Conservation (phyloP, 208 protist genomes). For the Trypanosoma avium region DNA sequence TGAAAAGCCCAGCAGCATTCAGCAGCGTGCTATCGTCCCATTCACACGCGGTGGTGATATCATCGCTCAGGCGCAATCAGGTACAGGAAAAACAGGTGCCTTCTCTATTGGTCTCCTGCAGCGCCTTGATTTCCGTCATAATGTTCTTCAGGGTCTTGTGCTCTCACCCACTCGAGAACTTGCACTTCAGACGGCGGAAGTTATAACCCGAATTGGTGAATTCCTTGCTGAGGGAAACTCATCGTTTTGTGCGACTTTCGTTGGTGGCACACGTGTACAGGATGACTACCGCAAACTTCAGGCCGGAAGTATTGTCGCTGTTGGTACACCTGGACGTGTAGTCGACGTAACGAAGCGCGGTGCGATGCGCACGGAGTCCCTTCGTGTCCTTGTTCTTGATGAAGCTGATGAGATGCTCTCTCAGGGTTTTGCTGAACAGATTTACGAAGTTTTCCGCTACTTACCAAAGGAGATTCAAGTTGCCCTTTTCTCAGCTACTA, state of each 20-base stretch:
- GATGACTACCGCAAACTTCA: slow-evolving; percentile 96
- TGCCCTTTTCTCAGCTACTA: slow-evolving; percentile 98
- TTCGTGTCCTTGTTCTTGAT: slow-evolving; percentile 98
- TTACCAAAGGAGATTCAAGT: slow-evolving; percentile 97
- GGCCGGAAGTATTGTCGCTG: slow-evolving; percentile 93
- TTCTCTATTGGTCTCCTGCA: slow-evolving; percentile 97
- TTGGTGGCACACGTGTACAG: slow-evolving; percentile 94
- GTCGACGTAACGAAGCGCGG: slow-evolving; percentile 96
- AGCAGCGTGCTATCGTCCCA: slow-evolving; percentile 98
- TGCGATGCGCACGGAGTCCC: slow-evolving; percentile 71
- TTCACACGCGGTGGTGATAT: slow-evolving; percentile 96
- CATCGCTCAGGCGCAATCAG: slow-evolving; percentile 96
- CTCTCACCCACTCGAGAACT: slow-evolving; percentile 97
- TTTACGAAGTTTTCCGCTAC: slow-evolving; percentile 98
- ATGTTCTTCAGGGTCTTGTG: slow-evolving; percentile 93
- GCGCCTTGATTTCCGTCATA: slow-evolving; percentile 87
- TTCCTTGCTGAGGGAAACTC: slow-evolving; percentile 86
- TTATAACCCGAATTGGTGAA: slow-evolving; percentile 96
- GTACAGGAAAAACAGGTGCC: slow-evolving; percentile 98
- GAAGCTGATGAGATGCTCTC: slow-evolving; percentile 99
- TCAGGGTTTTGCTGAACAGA: slow-evolving; percentile 97
- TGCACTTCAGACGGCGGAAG: slow-evolving; percentile 95
- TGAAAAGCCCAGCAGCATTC: slow-evolving; percentile 98
- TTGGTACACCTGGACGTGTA: slow-evolving; percentile 98
- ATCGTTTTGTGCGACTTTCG: slow-evolving; percentile 87